Evolutionary conservation across 352 stramenopile species (phyloP).

Genomic region (Globisporangium cystogenes): DNA sequence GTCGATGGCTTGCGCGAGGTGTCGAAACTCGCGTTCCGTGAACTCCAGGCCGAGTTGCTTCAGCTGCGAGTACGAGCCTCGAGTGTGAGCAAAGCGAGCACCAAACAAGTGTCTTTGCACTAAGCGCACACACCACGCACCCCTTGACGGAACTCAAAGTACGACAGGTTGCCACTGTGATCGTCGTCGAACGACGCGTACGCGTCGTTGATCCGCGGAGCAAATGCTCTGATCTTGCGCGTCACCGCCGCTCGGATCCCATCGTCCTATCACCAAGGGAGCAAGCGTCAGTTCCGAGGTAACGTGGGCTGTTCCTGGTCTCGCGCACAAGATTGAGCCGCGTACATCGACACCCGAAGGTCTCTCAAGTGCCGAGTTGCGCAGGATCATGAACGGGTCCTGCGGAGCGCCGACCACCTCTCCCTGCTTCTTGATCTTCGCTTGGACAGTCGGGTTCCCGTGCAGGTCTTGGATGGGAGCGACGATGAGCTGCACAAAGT

Average conservation of each 20-base stretch:
- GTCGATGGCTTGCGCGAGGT: slow-evolving; percentile 31
- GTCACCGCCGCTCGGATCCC: slow-evolving; percentile 29
- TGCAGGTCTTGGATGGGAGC: slow-evolving; percentile 20
- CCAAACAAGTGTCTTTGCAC: not conserved
- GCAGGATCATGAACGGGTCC: slow-evolving; percentile 36
- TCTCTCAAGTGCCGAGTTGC: slow-evolving; percentile 15
- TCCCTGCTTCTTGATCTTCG: slow-evolving; percentile 4
- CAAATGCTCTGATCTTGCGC: slow-evolving; percentile 35
- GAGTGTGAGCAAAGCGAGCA: not conserved
- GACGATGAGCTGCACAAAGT: slow-evolving; percentile 43
- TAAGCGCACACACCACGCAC: slow-evolving; percentile 12
- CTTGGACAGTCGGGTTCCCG: slow-evolving; percentile 3
- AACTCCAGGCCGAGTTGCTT: slow-evolving; percentile 42
- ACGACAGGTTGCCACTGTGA: slow-evolving; percentile 46
- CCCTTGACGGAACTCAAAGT: slow-evolving; percentile 37
- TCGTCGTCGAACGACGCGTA: slow-evolving; percentile 52
- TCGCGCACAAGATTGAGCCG: not conserved
- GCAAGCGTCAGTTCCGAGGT: not conserved
- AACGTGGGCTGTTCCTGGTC: not conserved
- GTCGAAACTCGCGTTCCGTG: slow-evolving; percentile 40
- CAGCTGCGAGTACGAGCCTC: slow-evolving; percentile 20
- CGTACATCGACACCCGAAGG: slow-evolving; percentile 2
- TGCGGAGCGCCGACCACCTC: slow-evolving; percentile 3
- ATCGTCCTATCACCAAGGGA: slow-evolving; percentile 19
- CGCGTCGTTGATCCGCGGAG: slow-evolving; percentile 35